Conservation (phyloP, 2,329 filamentous ascomycete genomes). For the Elsinoe batatas region DNA sequence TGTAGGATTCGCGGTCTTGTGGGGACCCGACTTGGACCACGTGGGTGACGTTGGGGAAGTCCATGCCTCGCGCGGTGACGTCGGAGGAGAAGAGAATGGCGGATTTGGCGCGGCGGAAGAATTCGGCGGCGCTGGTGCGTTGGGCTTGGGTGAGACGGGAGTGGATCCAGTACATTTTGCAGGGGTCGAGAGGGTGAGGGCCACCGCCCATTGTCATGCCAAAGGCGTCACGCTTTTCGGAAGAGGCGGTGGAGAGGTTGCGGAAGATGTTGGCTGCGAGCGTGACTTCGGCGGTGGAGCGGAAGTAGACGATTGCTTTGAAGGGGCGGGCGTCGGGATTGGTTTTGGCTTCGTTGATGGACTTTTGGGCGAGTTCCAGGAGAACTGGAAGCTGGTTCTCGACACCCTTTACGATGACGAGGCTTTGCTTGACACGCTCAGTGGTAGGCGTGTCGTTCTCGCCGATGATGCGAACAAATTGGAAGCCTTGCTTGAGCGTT, state of each 20-base stretch:
- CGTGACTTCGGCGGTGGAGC: constrained; percentile 63
- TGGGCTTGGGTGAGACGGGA: constrained; percentile 60
- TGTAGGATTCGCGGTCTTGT: constrained; percentile 37
- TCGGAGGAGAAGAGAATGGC: constrained; percentile 46
- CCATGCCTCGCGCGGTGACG: constrained; percentile 44
- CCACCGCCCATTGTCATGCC: constrained; percentile 29
- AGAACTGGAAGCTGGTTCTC: constrained; percentile 69
- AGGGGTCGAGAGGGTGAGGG: constrained; percentile 23
- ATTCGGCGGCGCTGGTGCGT: constrained; percentile 60
- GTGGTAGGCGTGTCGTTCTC: constrained; percentile 79
- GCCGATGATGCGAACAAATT: constrained; percentile 81
- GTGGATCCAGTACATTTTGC: constrained; percentile 58
- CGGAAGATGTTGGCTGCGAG: constrained; percentile 52
- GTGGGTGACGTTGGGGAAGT: constrained; percentile 44
- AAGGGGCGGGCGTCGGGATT: constrained; percentile 50
- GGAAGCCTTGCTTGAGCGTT: constrained; percentile 73
- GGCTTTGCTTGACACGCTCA: constrained; percentile 68
- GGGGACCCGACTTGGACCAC: constrained; percentile 43
- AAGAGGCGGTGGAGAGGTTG: constrained; percentile 28
- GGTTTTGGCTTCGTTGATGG: constrained; percentile 37
- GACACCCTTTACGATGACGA: constrained; percentile 56
- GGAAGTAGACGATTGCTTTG: constrained; percentile 94
- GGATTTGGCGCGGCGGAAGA: constrained; percentile 55
- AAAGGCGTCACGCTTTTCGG: constrained; percentile 9
- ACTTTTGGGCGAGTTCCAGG: constrained; percentile 61